phyloP scores from a whole-genome alignment of 169 alveolate species.

The Neospora caninum region DNA sequence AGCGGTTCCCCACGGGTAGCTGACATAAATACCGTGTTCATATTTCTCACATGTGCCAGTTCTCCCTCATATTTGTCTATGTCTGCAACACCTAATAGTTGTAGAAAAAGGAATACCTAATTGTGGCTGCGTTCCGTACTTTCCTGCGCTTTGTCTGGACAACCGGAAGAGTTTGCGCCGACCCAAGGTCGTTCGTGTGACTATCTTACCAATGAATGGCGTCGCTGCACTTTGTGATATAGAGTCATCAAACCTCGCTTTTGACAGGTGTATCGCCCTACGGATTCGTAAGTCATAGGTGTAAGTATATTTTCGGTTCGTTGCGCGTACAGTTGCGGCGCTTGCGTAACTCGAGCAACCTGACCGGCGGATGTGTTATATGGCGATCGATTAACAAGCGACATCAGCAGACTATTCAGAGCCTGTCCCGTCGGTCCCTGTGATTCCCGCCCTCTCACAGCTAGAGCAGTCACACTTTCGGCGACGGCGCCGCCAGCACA shows the following conservation, averaged over 20 bases:
- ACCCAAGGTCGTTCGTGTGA: neutral
- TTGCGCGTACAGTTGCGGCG: neutral
- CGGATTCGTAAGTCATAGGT: neutral
- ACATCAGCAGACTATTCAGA: neutral
- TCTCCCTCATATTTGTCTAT: neutral
- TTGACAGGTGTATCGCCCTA: constrained; percentile 22
- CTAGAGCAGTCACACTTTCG: neutral
- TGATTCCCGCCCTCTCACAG: neutral
- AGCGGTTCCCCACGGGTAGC: neutral
- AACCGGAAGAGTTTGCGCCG: neutral
- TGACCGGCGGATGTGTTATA: constrained; percentile 29
- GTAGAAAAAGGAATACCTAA: neutral
- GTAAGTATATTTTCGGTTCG: neutral
- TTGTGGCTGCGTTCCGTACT: neutral
- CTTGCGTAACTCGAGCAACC: constrained; percentile 13
- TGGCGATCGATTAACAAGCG: neutral
- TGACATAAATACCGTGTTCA: neutral
- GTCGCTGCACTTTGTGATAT: neutral
- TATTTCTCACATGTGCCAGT: neutral
- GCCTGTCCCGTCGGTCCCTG: neutral
- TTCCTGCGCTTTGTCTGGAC: constrained; percentile 36
- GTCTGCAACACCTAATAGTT: neutral
- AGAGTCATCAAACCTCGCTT: constrained; percentile 5
- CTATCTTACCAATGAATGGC: neutral
- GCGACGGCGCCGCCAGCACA: neutral